A percentile compares a stretch with the other conserved stretches of the same genome.
These are phyloP conservation scores for Zygotorulaspora danielsina DNA, from an alignment of 805 yeast genomes.

Conservation along the genomic window DNA sequence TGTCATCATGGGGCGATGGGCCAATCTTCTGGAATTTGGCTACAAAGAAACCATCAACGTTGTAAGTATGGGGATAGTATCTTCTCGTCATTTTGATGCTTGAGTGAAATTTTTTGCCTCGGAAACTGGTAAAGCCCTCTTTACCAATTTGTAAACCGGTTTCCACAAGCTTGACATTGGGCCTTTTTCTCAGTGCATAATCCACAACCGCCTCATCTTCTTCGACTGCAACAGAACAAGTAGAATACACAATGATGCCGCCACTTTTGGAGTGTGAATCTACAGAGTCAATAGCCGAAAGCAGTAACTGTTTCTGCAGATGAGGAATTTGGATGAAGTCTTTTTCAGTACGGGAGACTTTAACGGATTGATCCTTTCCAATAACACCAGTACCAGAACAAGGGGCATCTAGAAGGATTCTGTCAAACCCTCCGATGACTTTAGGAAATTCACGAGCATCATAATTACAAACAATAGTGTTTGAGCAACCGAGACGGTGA, in stretches of 20 bases:
- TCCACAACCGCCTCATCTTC: conserved; percentile 99
- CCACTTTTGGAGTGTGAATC: conserved; percentile 91
- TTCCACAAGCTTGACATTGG: conserved; percentile 91
- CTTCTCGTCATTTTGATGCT: conserved; percentile 79
- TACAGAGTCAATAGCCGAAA: conserved; percentile 96
- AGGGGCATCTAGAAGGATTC: conserved; percentile 94
- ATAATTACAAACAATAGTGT: conserved; percentile 93
- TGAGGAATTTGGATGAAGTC: conserved; percentile 97
- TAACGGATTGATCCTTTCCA: conserved; percentile 93
- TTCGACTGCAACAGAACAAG: conserved; percentile 97
- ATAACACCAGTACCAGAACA: conserved; percentile 99
- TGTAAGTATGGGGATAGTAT: conserved; percentile 96
- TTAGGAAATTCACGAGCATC: conserved; percentile 98
- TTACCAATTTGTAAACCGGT: conserved; percentile 91
- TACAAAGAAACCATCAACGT: conserved; percentile 97
- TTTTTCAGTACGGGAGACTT: conserved; percentile 88
- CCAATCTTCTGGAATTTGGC: conserved; percentile 94
- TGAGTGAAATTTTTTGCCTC: conserved; percentile 88
- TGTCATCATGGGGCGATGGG: conserved; percentile 75
- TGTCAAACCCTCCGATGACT: conserved; percentile 96
- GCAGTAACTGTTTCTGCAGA: conserved; percentile 85
- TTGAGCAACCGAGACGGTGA: conserved; percentile 93
- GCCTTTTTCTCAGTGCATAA: conserved; percentile 92
- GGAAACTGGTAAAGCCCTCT: conserved; percentile 87
- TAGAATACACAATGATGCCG: conserved; percentile 91